Base-by-base conservation (phyloP, 192 early-diverging fungal genomes). In the Rhizoclosmatium sp. region DNA sequence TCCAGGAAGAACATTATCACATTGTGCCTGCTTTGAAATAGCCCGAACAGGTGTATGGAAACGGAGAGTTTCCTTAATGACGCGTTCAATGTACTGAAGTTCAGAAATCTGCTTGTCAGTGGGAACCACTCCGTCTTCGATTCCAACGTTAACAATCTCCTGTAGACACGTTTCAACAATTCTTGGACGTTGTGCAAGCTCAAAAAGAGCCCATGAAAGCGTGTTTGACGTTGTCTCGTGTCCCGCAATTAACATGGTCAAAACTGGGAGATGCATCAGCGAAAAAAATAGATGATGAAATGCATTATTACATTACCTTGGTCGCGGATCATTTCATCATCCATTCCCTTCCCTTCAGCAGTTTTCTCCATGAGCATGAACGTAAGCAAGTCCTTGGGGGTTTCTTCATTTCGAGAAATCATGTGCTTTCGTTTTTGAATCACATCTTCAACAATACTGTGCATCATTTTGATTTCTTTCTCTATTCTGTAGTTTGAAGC, bases 211-310 rank as follows among this genome's bases (percentile, higher is more conserved):
- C 87, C 87, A 91, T 2, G 81, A 80, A 4, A 91, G 78, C 2
- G 88, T 89, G 67, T 79, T 88, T 14, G 84, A 85, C 4, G 86
- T 90, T 12, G 89, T 91, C 56, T 88, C 84, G 65, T 89, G 87
- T 47, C 82, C 90, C 23, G 90, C 90, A 76, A 91, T 90, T 76
- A 90, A 71, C 65, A 91, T 89, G 3, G 89, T 90, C 65, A 90
- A 84, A 23, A 91, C 87, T 68, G 44, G 4, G 4, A 42, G 44
- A 54, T 16, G 51, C 16, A 1, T 54, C 51, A 54, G 51, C 5
- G 9, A 54, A 54, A 16, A 54, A 54, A 54, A 7, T 12, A 54
- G 51, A 54, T 16, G 5, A 16, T 54, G 16, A 54, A 54, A 7
- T 12, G 16, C 9, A 54, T 16, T 54, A 16, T 54, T 54, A 16